These are phyloP conservation scores for Trametes polyzona DNA, from an alignment of 1,284 basidiomycete species.

Conservation along the genomic window DNA sequence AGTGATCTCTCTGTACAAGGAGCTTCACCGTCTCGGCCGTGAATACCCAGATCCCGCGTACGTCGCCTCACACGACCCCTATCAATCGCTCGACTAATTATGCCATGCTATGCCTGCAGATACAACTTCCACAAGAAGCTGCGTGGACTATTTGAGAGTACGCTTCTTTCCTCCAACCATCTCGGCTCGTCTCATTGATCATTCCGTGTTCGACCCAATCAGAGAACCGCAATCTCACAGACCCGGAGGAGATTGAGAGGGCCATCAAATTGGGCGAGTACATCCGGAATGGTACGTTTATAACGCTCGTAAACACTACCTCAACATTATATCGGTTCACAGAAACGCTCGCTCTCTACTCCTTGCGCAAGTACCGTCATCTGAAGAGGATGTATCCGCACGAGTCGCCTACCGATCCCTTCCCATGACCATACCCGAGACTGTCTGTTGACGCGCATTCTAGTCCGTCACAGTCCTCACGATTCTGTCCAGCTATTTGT, in stretches of 20 bases:
- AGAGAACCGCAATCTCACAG: constrained; percentile 77
- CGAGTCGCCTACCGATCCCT: constrained; percentile 3
- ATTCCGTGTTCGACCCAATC: background rate
- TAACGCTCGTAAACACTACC: no score
- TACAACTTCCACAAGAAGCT: constrained; percentile 78
- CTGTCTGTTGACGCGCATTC: background rate
- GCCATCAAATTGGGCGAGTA: constrained; percentile 83
- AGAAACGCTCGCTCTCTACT: constrained; percentile 89
- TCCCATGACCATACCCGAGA: background rate
- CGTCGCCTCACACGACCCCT: constrained; percentile 35
- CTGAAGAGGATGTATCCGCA: constrained; percentile 74
- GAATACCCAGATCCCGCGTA: constrained; percentile 81
- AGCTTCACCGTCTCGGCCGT: constrained; percentile 74
- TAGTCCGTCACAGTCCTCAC: background rate
- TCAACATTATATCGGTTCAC: no score
- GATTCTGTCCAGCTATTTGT: background rate
- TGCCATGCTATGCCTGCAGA: constrained; percentile 40
- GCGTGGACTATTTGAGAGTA: constrained; percentile 73
- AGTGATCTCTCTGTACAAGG: constrained; percentile 75
- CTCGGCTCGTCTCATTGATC: background rate
- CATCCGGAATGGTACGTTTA: constrained; percentile 86
- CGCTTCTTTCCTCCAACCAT: constrained; percentile 30
- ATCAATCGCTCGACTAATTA: background rate
- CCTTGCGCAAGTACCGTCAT: constrained; percentile 85
- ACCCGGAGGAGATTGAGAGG: constrained; percentile 76